Base-by-base conservation (phyloP, 2,329 filamentous ascomycete genomes). In the Paecilomyces formosus region DNA sequence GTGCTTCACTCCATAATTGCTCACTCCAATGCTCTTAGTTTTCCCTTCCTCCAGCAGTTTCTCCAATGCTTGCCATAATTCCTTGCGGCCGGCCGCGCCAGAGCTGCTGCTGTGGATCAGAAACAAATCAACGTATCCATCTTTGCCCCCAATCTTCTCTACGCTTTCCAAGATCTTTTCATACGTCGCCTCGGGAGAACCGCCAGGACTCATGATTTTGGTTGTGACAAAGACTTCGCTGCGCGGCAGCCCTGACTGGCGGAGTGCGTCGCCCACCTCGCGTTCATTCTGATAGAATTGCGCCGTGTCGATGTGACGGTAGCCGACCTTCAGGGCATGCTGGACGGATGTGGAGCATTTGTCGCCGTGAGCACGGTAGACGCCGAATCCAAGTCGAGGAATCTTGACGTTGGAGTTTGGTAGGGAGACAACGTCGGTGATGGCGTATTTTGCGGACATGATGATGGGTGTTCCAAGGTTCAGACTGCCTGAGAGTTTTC, bases 71-170 rank as follows among this genome's bases (percentile, higher is more conserved):
- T 78, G 74, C 87, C 87, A 91, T 69, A 90, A 76, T 62, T 82
- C 76, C 72, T 84, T 84, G 50, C 86, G 76, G 12, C 78, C 79
- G 21, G 79, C 75, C 2, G 76, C 70, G 0, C 85, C 85, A 3
- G 78, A 79, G 31, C 79, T 81, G 12, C 87, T 80, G 59, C 82
- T 84, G 70, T 91, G 88, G 57, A 91, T 85, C 58, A 91, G 74
- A 64, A 90, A 87, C 51, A 90, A 68, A 72, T 91, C 88, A 3
- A 89, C 84, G 68, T 89, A 89, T 55, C 85, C 86, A 54, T 80
- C 76, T 24, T 76, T 69, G 4, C 79, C 79, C 33, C 79, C 82
- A 49, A 89, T 79, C 70, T 85, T 87, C 63, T 81, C 74, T 33
- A 90, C 83, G 63, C 86, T 89, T 6, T 84, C 82, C 21, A 84